Base-by-base conservation (phyloP, 768 basidiomycete species). In the Boletus speciosus region DNA sequence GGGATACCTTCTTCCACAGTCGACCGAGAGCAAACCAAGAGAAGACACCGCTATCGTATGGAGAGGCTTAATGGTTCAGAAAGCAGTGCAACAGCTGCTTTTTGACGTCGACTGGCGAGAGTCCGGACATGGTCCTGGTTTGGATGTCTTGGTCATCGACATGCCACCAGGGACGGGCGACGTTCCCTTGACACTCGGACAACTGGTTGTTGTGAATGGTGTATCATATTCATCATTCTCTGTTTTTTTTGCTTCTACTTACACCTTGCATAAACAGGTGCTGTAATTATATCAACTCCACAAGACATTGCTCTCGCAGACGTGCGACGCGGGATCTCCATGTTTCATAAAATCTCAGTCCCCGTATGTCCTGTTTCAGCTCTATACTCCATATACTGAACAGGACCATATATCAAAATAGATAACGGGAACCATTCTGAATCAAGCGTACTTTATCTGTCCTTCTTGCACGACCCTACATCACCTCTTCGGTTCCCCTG, bases 101-200 rank as follows among this genome's bases (percentile, higher is more conserved):
- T 98, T 99, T 63, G 93, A 98, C 60, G 93, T 97, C 6, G 95
- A 98, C 68, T 98, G 96, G 95, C 68, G 79, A 35, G 69, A 68
- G 21, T 60, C 55, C 6, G 63, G 46, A 42, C 36, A 54, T 41
- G 66, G 74, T 15, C 73, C 69, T 0, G 82, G 81, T 4, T 72
- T 98, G 31, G 96, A 99, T 62, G 77, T 93, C 0, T 78, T 99
- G 15, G 89, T 98, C 7, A 75, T 98, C 25, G 96, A 99, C 67
- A 93, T 97, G 86, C 96, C 96, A 3, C 96, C 96, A 0, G 96
- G 96, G 0, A 99, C 96, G 0, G 96, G 96, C 0, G 96, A 99
- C 66, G 93, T 99, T 0, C 91, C 92, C 8, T 78, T 99, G 44
- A 94, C 91, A 7, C 74, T 99, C 0, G 93, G 90, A 1, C 94